These are phyloP conservation scores for Hortaea werneckii DNA, from an alignment of 2,329 filamentous ascomycete genomes.

Conservation along the genomic window DNA sequence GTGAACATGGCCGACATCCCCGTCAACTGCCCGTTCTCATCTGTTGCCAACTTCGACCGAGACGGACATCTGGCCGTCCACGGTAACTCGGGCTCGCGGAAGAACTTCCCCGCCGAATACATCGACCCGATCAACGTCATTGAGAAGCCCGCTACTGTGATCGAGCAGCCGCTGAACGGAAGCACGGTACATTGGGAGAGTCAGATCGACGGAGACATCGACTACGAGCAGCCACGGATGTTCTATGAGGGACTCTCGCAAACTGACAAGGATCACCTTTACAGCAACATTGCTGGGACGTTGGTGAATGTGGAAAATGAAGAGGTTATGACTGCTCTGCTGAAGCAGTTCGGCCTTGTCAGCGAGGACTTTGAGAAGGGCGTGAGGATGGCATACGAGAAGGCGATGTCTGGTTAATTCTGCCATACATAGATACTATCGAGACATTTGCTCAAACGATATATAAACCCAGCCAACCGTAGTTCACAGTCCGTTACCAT, in stretches of 20 bases:
- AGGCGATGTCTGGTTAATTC: background rate
- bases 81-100: constrained; percentile 18
- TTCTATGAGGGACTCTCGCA: constrained; percentile 18
- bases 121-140: constrained; percentile 19
- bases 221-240: constrained; percentile 20
- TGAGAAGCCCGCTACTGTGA: constrained; percentile 12
- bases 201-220: constrained; percentile 16
- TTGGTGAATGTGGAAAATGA: constrained; percentile 18
- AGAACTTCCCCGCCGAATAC: constrained; percentile 17
- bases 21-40: constrained; percentile 19
- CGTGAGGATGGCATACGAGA: background rate
- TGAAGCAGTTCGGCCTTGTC: constrained; percentile 13
- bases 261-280: constrained; percentile 16
- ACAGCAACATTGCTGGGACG: constrained; percentile 20
- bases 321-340: constrained; percentile 13
- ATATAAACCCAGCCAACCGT: too few species aligned
- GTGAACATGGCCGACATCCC: background rate
- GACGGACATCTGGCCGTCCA: constrained; percentile 17
- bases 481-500: too few species aligned
- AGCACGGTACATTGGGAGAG: constrained; percentile 15
- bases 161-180: constrained; percentile 12
- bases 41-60: constrained; percentile 2
- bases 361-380: background rate
- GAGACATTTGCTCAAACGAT: too few species aligned
- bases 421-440: too few species aligned